Evolutionary conservation across 768 basidiomycete genomes (phyloP), one percentile per base, ranked within the genome.

Genomic region (Lactarius psammicola): DNA sequence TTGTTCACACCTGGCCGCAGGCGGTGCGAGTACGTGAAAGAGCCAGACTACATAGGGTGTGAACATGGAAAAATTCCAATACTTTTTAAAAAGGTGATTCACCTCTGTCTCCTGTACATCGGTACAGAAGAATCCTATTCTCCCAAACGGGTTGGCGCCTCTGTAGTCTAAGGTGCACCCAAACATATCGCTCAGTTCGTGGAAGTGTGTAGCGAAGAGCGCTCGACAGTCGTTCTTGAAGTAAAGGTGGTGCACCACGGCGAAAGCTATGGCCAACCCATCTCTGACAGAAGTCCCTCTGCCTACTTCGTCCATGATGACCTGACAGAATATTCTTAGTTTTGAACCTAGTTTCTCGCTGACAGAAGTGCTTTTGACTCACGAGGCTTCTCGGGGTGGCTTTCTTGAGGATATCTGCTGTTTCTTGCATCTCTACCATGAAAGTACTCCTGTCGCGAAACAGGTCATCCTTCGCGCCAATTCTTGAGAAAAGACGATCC

Each of bases 231-330:
- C 78, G 71, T 92, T 92, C 34, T 84, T 82, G 40, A 83, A 78
- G 44, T 86, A 77, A 23, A 98, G 82, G 74, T 98, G 88, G 71
- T 95, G 88, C 38, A 95, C 81, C 3, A 93, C 87, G 7, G 93
- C 92, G 72, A 94, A 98, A 20, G 97, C 95, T 59, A 98, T 92
- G 0, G 96, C 94, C 17, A 98, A 76, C 11, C 96, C 96, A 72
- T 97, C 95, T 66, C 86, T 86, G 9, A 95, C 87, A 0, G 95
- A 95, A 6, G 96, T 98, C 38, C 96, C 96, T 70, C 96, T 80
- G 7, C 96, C 96, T n/a, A 99, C 95, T 79, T 99, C 96, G 74
- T 99, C 96, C 93, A 99, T 95, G 68, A 99, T 95, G n/a, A 98
- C 90, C 93, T 95, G 70, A 1, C 28, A 15, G 31, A 28, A 53